A percentile compares a stretch with the other conserved stretches of the same genome.
Conservation (phyloP, 2,329 filamentous ascomycete genomes). For the Biscogniauxia sp. region DNA sequence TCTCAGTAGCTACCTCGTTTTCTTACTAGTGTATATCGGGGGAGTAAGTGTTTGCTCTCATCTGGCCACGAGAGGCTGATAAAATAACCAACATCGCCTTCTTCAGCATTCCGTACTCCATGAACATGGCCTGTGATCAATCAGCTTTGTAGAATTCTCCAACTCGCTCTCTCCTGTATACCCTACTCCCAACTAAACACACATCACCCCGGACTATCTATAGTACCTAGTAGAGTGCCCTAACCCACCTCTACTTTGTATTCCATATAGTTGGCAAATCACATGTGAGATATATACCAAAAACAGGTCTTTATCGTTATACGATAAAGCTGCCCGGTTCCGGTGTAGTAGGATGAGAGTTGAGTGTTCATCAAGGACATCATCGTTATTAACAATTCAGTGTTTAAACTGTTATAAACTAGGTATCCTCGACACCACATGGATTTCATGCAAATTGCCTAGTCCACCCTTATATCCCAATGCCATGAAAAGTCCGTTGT, state of each 20-base stretch:
- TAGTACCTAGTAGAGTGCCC: background rate
- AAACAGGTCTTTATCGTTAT: background rate
- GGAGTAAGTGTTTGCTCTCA: no score
- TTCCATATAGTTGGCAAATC: background rate
- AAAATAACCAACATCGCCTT: background rate
- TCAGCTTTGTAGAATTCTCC: background rate
- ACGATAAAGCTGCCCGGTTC: background rate
- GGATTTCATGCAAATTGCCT: background rate
- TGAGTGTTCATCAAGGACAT: background rate
- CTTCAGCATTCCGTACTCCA: background rate
- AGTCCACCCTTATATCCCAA: background rate
- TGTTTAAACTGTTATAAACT: background rate
- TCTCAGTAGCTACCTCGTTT: no score
- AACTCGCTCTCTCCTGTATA: background rate
- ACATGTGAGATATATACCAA: background rate
- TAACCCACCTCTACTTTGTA: background rate
- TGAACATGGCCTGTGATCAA: background rate
- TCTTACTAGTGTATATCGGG: no score
- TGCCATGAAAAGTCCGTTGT: background rate
- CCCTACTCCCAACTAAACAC: background rate
- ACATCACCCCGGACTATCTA: background rate
- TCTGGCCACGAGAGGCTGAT: background rate
- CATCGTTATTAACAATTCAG: background rate
- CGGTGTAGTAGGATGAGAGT: background rate
- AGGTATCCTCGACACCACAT: background rate